These are phyloP conservation scores for Umbellularia californica DNA, from an alignment of 164 flowering plant species.

Conservation along the genomic window DNA sequence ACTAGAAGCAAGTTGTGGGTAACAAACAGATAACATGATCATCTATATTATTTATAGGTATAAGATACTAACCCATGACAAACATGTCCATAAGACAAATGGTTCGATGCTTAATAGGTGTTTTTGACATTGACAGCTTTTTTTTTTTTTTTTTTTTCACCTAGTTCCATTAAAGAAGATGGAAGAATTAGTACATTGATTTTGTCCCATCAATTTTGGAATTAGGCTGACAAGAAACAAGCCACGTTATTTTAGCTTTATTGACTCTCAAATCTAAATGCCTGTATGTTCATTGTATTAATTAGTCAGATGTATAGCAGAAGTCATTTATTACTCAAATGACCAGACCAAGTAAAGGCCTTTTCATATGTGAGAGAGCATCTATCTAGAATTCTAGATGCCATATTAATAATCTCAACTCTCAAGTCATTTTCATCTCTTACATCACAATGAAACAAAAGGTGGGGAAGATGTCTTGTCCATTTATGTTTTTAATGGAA, in stretches of 20 bases:
- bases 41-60: neutral
- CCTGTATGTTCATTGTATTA: neutral
- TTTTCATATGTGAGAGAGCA: neutral
- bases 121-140: neutral
- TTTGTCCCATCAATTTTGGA: neutral
- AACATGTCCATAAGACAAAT: neutral
- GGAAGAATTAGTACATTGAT: neutral
- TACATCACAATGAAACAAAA: constrained; percentile 1
- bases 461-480: neutral
- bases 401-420: too few species aligned
- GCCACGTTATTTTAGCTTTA: neutral
- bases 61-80: neutral
- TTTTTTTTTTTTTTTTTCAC: neutral
- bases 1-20: neutral
- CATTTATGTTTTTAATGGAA: neutral
- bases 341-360: neutral
- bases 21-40: neutral
- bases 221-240: neutral
- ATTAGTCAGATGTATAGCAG: neutral
- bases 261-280: neutral
- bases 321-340: neutral
- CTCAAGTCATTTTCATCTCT: constrained; percentile 1
- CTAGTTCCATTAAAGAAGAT: neutral
- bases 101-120: constrained; percentile 3
- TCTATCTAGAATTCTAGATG: neutral